Conservation (phyloP, 1,284 basidiomycete genomes). For the Ganoderma lucidum region DNA sequence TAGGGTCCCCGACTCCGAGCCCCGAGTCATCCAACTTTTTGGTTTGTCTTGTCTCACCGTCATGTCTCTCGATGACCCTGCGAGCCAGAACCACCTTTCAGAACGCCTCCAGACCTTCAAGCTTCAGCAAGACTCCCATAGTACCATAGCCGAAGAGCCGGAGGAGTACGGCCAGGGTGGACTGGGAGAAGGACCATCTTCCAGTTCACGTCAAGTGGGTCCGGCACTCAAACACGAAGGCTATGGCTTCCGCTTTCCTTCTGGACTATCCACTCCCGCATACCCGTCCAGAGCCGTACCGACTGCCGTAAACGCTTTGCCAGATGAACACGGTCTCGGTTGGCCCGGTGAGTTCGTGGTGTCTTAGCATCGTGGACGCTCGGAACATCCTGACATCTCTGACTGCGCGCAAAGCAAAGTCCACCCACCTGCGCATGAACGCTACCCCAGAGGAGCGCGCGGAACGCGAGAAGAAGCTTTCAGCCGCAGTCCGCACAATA, state of each 20-base stretch:
- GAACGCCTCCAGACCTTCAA: constrained; percentile 43
- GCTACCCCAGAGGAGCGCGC: constrained; percentile 78
- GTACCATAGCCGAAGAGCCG: constrained; percentile 21
- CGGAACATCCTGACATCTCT: constrained; percentile 4
- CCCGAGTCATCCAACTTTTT: constrained; percentile 1
- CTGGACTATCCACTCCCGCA: constrained; percentile 72
- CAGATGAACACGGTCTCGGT: constrained; percentile 89
- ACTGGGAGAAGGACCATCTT: constrained; percentile 26
- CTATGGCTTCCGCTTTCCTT: constrained; percentile 80
- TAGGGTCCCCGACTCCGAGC: background rate
- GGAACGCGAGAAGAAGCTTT: constrained; percentile 80
- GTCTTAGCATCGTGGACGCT: background rate
- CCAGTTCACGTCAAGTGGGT: constrained; percentile 36
- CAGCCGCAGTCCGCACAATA: constrained; percentile 88
- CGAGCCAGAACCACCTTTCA: constrained; percentile 38
- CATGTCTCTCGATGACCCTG: constrained; percentile 37
- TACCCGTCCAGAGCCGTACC: constrained; percentile 38
- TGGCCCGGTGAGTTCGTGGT: constrained; percentile 81
- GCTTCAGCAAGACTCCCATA: constrained; percentile 30
- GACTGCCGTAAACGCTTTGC: constrained; percentile 56
- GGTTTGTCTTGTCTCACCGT: constrained; percentile 9
- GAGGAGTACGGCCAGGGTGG: constrained; percentile 30
- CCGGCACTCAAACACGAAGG: constrained; percentile 66
- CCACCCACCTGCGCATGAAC: constrained; percentile 85
- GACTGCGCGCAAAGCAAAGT: constrained; percentile 72